A percentile compares a stretch with the other conserved stretches of the same genome.
Conservation (phyloP, 352 stramenopile species). For the Globisporangium radiosum region DNA sequence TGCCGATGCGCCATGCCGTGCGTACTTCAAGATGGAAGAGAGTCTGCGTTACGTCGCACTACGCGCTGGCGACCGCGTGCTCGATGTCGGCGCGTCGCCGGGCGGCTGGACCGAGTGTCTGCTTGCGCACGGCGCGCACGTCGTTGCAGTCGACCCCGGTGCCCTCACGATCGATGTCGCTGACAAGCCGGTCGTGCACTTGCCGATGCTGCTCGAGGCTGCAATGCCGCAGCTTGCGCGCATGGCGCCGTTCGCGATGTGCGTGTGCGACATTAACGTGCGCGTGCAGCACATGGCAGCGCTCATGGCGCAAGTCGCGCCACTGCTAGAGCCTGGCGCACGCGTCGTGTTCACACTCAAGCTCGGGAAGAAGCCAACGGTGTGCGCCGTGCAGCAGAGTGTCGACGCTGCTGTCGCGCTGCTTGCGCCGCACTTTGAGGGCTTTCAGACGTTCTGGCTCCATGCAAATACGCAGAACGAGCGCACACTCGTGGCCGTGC, state of each 20-base stretch:
- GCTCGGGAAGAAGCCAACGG: conserved; percentile 28
- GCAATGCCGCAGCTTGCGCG: conserved; percentile 15
- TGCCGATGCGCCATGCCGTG: conserved; percentile 32
- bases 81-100: conserved; percentile 49
- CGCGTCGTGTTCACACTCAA: conserved; percentile 32
- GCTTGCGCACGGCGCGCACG: conserved; percentile 25
- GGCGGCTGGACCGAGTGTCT: conserved; percentile 55
- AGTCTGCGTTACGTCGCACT: conserved; percentile 23
- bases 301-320: conserved; percentile 19
- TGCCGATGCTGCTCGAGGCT: conserved; percentile 35
- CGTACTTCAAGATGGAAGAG: conserved; percentile 55
- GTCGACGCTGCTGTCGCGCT: conserved; percentile 7
- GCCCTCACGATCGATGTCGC: conserved; percentile 29
- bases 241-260: conserved; percentile 33
- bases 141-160: conserved; percentile 48
- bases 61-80: conserved; percentile 16
- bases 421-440: conserved; percentile 11
- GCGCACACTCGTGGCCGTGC: conserved; percentile 27
- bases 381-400: conserved; percentile 13
- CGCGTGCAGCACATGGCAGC: conserved; percentile 22
- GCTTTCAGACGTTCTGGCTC: conserved; percentile 24
- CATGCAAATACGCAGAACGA: conserved; percentile 44
- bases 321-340: conserved; percentile 15
- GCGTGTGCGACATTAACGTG: conserved; percentile 44
- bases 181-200: conserved; percentile 27